phyloP scores from a whole-genome alignment of 2,329 filamentous ascomycete genomes.

The Orbilia brochopaga region DNA sequence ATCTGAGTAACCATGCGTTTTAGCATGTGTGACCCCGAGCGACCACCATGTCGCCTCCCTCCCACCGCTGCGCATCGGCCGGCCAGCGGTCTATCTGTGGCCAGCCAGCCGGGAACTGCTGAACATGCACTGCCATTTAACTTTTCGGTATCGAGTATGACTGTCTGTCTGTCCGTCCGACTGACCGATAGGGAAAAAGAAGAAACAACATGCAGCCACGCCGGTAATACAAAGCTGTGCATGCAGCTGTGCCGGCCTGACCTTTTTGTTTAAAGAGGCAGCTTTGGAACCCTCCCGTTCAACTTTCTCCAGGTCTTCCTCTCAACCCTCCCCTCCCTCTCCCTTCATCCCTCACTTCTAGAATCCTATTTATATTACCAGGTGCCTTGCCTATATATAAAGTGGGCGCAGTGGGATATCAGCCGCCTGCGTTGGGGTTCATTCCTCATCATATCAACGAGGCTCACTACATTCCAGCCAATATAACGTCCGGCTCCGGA shows the following conservation, averaged over 20 bases:
- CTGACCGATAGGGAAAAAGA: constrained; percentile 18
- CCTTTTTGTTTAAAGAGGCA: constrained; percentile 49
- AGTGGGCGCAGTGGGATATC: no score
- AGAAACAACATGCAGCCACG: neutral
- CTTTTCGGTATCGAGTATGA: neutral
- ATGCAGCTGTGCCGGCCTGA: neutral
- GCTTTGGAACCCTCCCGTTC: constrained; percentile 33
- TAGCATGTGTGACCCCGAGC: constrained; percentile 43
- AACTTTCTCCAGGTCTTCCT: neutral
- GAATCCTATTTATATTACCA: no score
- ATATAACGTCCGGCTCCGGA: neutral
- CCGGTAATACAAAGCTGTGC: neutral
- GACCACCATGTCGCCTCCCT: constrained; percentile 37
- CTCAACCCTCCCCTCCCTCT: neutral
- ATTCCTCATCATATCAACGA: neutral
- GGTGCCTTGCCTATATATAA: no score
- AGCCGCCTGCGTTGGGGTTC: no score
- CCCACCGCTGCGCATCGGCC: constrained; percentile 11
- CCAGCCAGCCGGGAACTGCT: neutral
- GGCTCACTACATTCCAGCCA: neutral
- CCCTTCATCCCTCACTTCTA: constrained; percentile 14
- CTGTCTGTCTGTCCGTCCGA: neutral
- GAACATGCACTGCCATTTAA: constrained; percentile 17
- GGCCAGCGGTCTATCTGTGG: constrained; percentile 41
- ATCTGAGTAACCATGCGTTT: constrained; percentile 22